Evolutionary conservation across 495 filamentous ascomycete species (phyloP).

Genomic region (Neurospora sp.): DNA sequence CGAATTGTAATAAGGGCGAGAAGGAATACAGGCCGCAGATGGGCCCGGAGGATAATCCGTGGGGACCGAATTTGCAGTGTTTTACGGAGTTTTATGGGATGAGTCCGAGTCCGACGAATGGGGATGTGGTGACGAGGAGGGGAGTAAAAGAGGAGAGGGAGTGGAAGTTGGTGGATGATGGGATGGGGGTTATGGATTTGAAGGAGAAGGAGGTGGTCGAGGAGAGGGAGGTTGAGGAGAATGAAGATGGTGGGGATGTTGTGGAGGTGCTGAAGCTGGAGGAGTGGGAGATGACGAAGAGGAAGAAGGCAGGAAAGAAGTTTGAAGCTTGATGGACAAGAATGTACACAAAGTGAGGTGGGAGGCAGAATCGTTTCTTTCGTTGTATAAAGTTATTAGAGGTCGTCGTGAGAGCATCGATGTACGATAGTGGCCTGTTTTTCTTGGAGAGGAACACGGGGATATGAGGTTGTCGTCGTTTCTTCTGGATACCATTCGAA

Average conservation of each 20-base stretch:
- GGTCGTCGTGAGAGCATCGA: neutral
- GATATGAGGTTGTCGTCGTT: neutral
- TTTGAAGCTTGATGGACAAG: neutral
- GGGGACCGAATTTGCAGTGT: conserved; percentile 7
- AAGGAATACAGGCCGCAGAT: neutral
- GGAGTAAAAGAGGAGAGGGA: neutral
- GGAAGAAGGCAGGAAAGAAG: neutral
- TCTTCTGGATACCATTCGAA: neutral
- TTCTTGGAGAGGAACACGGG: neutral
- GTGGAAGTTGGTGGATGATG: neutral
- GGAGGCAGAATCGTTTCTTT: too few species aligned
- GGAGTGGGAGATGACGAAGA: neutral
- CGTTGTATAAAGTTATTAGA: neutral
- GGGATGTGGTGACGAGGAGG: neutral
- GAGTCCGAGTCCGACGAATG: neutral
- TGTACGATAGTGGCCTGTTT: neutral
- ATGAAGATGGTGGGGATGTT: neutral
- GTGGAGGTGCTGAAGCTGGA: neutral
- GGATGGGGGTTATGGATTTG: neutral
- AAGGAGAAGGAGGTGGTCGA: neutral
- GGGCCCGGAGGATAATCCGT: conserved; percentile 1
- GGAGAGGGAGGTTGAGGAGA: neutral
- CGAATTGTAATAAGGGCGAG: conserved; percentile 5
- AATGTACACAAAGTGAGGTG: too few species aligned
- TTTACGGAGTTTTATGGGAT: neutral